Base-by-base conservation (phyloP, 2,329 filamentous ascomycete species). In the Colletotrichum sp. region DNA sequence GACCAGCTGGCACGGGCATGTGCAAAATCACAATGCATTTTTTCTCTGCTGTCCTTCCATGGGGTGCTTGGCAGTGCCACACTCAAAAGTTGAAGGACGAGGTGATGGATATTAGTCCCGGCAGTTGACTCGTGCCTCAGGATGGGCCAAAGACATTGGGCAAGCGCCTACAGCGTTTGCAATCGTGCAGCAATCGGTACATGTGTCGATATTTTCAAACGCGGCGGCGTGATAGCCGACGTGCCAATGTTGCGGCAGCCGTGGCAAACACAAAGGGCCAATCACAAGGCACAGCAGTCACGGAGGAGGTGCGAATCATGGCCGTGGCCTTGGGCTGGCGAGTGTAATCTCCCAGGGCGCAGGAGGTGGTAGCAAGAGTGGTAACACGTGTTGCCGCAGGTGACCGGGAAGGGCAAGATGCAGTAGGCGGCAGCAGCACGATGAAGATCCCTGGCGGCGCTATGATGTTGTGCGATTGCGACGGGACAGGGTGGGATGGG, bases 131-230 rank as follows among this genome's bases (percentile, higher is more conserved):
- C 18, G 39, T 48, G 39, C 39, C 55, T 24, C 55, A 24, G 55
- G 55, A 28, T 24, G 24, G 16, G 16, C 16, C 4, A 14, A 28
- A 59, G 13, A 28, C 16, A 80, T 4, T 84, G 72, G 2, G 78
- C 81, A 81, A 82, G 26, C n/a, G 28, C n/a, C 13, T 16, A 21
- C 16, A 52, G 21, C 21, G 14, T 36, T 24, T 43, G 21, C 21
- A 26, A 24, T 60, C 24, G 30, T 21, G 36, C 57, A 21, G 34
- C 28, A 48, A 21, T 34, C 57, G 32, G 21, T 68, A 48, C 65
- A 4, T 52, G 26, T 63, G 34, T 61, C 82, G 79, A 82, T 12
- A 88, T 69, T 39, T 68, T 74, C 28, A 73, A 8, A 18, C 60
- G 55, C 18, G 24, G 28, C 32, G 32, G 60, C 34, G 65, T 52